A percentile compares a stretch with the other conserved stretches of the same genome.
Conservation (phyloP, 768 basidiomycete species). For the Thelephora aurantiotincta region DNA sequence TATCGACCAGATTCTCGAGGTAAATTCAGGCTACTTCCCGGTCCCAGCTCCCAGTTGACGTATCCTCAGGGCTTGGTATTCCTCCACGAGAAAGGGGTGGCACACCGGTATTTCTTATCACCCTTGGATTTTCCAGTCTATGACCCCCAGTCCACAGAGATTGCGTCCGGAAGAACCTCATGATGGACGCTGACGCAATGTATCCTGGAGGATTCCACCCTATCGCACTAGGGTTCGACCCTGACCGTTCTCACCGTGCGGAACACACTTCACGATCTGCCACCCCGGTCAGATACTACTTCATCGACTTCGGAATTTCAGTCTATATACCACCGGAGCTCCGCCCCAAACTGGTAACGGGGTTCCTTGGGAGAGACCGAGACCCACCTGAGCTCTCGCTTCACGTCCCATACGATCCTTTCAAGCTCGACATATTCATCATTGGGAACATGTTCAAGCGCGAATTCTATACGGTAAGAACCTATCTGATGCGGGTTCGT, state of each 20-base stretch:
- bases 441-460: constrained; percentile 13
- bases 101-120: constrained; percentile 9
- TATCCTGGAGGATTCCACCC: constrained; percentile 5
- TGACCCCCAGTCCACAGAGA: constrained; percentile 1
- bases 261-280: background rate
- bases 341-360: constrained; percentile 4
- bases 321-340: constrained; percentile 1
- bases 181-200: constrained; percentile 6
- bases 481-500: background rate
- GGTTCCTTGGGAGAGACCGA: constrained; percentile 6
- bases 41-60: background rate
- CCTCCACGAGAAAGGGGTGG: constrained; percentile 12
- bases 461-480: constrained; percentile 8
- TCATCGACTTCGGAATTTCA: constrained; percentile 10
- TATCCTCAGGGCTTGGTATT: constrained; percentile 10
- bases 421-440: constrained; percentile 17
- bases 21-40: background rate
- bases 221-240: background rate
- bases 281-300: constrained; percentile 7
- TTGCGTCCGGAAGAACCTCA: constrained; percentile 3
- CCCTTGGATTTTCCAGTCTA: background rate
- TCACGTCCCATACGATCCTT: constrained; percentile 15
- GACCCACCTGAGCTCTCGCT: constrained; percentile 13
- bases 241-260: background rate
- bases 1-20: constrained; percentile 11